phyloP scores from a whole-genome alignment of 352 stramenopile genomes.

The Globisporangium polare region DNA sequence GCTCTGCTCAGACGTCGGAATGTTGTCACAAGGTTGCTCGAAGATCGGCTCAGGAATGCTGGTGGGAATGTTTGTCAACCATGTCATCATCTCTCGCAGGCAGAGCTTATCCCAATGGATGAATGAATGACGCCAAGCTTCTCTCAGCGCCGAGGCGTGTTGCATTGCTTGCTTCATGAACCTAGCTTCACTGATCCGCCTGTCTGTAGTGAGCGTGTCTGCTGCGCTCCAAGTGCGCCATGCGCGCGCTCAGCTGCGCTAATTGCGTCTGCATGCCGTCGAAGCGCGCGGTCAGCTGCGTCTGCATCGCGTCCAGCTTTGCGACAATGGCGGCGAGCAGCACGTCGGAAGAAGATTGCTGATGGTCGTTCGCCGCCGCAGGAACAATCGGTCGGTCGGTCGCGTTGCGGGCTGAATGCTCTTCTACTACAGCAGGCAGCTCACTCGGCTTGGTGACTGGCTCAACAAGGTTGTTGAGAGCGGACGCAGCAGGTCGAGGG shows the following conservation, averaged over 20 bases:
- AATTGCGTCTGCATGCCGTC: slow-evolving; percentile 43
- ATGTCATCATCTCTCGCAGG: background rate
- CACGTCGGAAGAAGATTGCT: slow-evolving; percentile 6
- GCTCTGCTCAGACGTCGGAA: background rate
- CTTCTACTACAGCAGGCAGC: background rate
- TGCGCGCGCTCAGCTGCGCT: slow-evolving; percentile 24
- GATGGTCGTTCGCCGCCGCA: slow-evolving; percentile 13
- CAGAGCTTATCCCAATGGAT: too few species aligned
- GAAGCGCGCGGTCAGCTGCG: slow-evolving; percentile 47
- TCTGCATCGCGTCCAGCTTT: slow-evolving; percentile 38
- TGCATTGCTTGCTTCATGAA: background rate
- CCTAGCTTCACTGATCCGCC: background rate
- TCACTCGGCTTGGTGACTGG: background rate
- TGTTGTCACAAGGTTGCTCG: background rate
- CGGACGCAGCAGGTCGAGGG: background rate
- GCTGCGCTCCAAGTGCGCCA: slow-evolving; percentile 37
- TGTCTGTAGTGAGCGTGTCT: background rate
- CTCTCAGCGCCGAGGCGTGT: too few species aligned
- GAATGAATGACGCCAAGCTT: too few species aligned
- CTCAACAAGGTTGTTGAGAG: background rate
- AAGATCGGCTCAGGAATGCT: background rate
- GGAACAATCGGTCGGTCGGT: background rate
- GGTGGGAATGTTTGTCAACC: background rate
- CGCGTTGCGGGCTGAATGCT: background rate
- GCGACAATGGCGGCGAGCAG: slow-evolving; percentile 21